Conservation (phyloP, 2,329 filamentous ascomycete genomes). For the Botryotinia convoluta region DNA sequence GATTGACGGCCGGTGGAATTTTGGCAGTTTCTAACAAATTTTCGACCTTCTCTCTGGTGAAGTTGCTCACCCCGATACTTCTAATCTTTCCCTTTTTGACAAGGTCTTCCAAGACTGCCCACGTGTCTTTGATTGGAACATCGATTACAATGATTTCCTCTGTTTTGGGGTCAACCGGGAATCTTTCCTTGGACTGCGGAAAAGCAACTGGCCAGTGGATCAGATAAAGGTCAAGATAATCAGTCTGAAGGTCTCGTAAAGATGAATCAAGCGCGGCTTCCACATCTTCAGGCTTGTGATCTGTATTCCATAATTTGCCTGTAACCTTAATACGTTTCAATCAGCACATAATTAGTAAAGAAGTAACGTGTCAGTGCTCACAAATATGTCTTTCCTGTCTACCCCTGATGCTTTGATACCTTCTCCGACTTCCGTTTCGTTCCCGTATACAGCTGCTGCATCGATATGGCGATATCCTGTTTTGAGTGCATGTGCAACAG, state of each 20-base stretch:
- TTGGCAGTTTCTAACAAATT: conserved; percentile 49
- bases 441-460: conserved; percentile 69
- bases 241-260: conserved; percentile 68
- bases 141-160: conserved; percentile 25
- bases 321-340: conserved; percentile 51
- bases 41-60: conserved; percentile 44
- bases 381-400: conserved; percentile 61
- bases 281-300: conserved; percentile 67
- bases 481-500: conserved; percentile 42
- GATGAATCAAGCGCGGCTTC: conserved; percentile 67
- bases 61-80: conserved; percentile 54
- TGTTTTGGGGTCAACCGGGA: conserved; percentile 26
- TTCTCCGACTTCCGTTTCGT: conserved; percentile 79
- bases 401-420: conserved; percentile 68
- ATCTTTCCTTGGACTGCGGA: conserved; percentile 22
- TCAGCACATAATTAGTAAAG: not conserved
- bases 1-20: conserved; percentile 60
- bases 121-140: conserved; percentile 40
- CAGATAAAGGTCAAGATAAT: conserved; percentile 79
- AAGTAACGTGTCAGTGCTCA: not conserved
- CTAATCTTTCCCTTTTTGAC: conserved; percentile 42
- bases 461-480: conserved; percentile 54
- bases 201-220: conserved; percentile 77
- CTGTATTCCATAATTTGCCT: conserved; percentile 70
- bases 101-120: conserved; percentile 43